These are phyloP conservation scores for Linum trigynum DNA, from an alignment of 345 rosid species.

Conservation along the genomic window DNA sequence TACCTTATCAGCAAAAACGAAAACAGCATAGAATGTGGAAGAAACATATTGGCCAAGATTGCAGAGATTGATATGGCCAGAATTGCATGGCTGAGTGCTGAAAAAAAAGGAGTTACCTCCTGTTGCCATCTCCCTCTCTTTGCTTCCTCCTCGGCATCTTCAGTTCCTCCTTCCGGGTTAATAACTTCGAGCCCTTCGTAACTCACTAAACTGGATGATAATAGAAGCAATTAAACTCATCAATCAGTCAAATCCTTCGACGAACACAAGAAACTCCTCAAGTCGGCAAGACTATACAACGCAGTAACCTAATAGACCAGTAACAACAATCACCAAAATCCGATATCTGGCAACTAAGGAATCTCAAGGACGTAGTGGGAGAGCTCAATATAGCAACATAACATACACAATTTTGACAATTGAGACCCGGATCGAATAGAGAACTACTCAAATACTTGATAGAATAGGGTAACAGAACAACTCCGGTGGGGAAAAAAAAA, in stretches of 20 bases:
- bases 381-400: background rate
- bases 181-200: conserved; percentile 86
- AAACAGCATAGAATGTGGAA: too few relatives aligned
- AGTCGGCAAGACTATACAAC: background rate
- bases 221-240: background rate
- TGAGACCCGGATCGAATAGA: background rate
- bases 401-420: background rate
- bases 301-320: background rate
- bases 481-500: background rate
- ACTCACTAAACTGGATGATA: conserved; percentile 32
- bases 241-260: background rate
- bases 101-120: conserved; percentile 35
- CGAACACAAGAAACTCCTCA: background rate
- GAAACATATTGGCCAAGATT: too few relatives aligned
- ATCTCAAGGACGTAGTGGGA: background rate
- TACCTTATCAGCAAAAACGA: too few relatives aligned
- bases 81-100: background rate
- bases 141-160: conserved; percentile 93
- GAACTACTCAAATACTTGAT: background rate
- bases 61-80: background rate
- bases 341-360: background rate
- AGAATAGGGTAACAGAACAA: background rate
- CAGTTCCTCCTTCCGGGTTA: conserved; percentile 91
- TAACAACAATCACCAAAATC: background rate
- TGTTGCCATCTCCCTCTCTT: conserved; percentile 85